phyloP scores from a whole-genome alignment of 352 stramenopile species.

The Nothophytophthora sp. region DNA sequence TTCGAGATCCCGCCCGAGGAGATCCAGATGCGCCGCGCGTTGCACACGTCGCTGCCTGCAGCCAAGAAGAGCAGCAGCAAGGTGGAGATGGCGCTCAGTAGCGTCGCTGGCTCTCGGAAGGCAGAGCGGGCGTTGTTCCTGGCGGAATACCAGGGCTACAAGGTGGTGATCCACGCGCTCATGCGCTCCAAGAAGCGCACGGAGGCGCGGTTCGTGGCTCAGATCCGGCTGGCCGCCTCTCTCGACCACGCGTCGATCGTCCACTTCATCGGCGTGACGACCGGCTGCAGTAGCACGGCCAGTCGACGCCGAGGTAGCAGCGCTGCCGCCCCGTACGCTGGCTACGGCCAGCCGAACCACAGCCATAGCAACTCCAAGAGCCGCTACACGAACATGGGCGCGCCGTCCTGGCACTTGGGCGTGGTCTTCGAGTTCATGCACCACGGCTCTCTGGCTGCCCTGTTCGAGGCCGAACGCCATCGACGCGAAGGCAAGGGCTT shows the following conservation, averaged over 20 bases:
- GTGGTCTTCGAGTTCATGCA: constrained; percentile 83
- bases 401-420: constrained; percentile 58
- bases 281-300: constrained; percentile 40
- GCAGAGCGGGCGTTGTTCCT: constrained; percentile 41
- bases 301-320: constrained; percentile 31
- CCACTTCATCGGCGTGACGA: constrained; percentile 80
- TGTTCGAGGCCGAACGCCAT: constrained; percentile 61
- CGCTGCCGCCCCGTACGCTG: constrained; percentile 11
- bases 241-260: constrained; percentile 73
- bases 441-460: constrained; percentile 50
- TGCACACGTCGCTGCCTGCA: constrained; percentile 27
- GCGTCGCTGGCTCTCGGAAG: constrained; percentile 18
- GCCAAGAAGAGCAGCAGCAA: constrained; percentile 31
- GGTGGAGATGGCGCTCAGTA: constrained; percentile 28
- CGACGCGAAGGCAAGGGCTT: constrained; percentile 62
- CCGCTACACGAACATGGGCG: constrained; percentile 28
- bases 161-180: constrained; percentile 68
- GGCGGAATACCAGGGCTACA: constrained; percentile 71
- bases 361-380: constrained; percentile 19
- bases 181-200: constrained; percentile 49
- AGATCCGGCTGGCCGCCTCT: constrained; percentile 60
- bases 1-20: constrained; percentile 79
- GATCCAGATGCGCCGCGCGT: constrained; percentile 43
- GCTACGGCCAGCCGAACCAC: constrained; percentile 20
- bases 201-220: constrained; percentile 65